A percentile compares a stretch with the other conserved stretches of the same genome.
These are phyloP conservation scores for Aspergillus sp. DNA, from an alignment of 2,329 filamentous ascomycete genomes.

Conservation along the genomic window DNA sequence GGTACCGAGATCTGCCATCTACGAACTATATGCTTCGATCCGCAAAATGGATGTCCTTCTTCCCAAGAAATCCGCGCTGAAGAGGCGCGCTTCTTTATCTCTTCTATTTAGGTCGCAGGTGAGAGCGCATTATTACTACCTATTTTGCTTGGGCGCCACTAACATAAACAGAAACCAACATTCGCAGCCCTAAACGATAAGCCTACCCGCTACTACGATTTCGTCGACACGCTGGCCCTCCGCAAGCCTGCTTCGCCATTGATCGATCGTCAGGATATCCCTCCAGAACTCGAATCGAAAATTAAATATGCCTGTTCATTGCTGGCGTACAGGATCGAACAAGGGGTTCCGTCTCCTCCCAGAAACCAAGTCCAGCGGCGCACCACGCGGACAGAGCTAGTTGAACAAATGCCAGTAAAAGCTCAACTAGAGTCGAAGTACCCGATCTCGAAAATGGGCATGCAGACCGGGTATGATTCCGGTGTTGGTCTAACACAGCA, in stretches of 20 bases:
- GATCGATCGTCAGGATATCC: conserved; percentile 40
- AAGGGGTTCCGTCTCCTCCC: conserved; percentile 20
- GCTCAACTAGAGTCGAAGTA: conserved; percentile 22
- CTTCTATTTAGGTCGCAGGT: conserved; percentile 25
- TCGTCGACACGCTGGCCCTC: conserved; percentile 40
- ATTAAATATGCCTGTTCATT: conserved; percentile 41
- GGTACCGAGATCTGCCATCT: background rate
- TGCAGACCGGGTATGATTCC: conserved; percentile 27
- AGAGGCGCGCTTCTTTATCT: conserved; percentile 23
- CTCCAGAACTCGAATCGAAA: conserved; percentile 38
- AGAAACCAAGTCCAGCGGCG: background rate
- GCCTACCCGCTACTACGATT: conserved; percentile 35
- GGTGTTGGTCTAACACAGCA: conserved; percentile 28
- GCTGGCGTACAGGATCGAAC: conserved; percentile 36
- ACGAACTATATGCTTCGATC: background rate
- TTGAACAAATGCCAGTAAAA: background rate
- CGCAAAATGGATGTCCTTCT: conserved; percentile 23
- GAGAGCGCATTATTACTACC: background rate
- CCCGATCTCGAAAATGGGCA: conserved; percentile 5
- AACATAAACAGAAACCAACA: conserved; percentile 22
- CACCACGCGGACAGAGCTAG: background rate
- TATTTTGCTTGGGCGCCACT: background rate
- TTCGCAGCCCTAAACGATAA: conserved; percentile 22
- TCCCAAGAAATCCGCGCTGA: conserved; percentile 15
- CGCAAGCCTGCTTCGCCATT: conserved; percentile 38